Base-by-base conservation (phyloP, 2,329 filamentous ascomycete species). In the Pestalotiopsis sp. region DNA sequence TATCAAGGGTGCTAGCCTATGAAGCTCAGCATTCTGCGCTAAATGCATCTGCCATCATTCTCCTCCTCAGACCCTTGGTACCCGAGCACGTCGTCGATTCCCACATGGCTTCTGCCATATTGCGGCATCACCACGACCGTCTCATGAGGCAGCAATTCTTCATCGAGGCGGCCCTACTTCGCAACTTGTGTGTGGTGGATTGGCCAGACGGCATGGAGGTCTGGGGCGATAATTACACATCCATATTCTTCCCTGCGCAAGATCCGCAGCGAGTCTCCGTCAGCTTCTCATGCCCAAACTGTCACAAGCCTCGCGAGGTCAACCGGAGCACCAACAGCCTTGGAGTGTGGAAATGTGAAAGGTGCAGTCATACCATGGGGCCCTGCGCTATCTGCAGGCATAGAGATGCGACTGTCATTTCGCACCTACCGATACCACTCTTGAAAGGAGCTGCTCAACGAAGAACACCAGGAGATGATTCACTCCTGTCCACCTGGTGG, bases 381-480 rank as follows among this genome's bases (percentile, higher is more conserved):
- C 84, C 86, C 0, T 91, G 89, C 71, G 86, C 88, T 1, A 82
- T 91, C 0, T 91, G 89, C 71, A 83, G 84, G 0, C 86, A 89
- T 69, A 81, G 86, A 17, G 84, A 87, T 49, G 77, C 79, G 0
- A 80, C 84, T 0, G 80, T 83, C 1, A 77, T 80, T 36, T 72
- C 81, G 1, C 79, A 80, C 6, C 71, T 72, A 0, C 66, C 73
- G 0, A 67, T 72, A 36, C 67, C 73, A 3, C 12, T 77, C 3
- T 70, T 72, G 2, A 73, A 76, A n/a, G 76, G 75, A 2, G 72
- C 76, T 1, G 66, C 68, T 1, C 70, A 72, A 4, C 68, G 73
- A 5, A 2, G 60, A 62, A 67, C 52, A 13, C 68, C 31, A 5
- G 63, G 67, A 1, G 72, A 76, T 3, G 75, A 77, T 4, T 72